Evolutionary conservation across 31 red algal species (phyloP), one percentile per base, ranked within the genome.

Genomic region (Bonnemaisonia californica): DNA sequence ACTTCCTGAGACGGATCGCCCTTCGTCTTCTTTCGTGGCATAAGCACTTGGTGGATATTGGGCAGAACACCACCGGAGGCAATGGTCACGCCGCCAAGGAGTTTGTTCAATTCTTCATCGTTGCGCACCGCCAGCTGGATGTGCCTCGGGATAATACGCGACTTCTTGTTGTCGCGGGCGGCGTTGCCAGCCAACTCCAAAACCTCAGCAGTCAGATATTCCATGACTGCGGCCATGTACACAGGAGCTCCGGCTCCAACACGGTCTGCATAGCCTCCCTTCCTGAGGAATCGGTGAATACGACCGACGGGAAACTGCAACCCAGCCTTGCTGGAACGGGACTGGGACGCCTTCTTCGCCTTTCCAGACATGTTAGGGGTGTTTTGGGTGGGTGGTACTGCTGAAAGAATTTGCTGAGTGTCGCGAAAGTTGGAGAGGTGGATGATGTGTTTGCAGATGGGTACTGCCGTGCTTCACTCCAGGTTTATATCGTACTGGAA

Each of bases 141-240:
- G 86, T 98, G 96, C 36, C 96, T 87, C 62, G 97, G 97, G 41
- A 96, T 85, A 57, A 99, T 99, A 57, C 97, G 86, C n/a, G 90
- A 93, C 94, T 99, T 99, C 93, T 99, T 99, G 87, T 99, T 99
- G 70, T 99, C 97, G 31, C 97, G 89, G 1, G 97, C 83, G 69
- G 96, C 82, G 71, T 92, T 84, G 67, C 96, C 96, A 24, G 96
- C 96, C 45, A 98, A 62, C 65, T 98, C 96, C 65, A 98, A 70
- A 57, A 98, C 92, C 79, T 98, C 96, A 13, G 96, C 96, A 1
- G 92, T 95, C 87, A 99, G 78, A 71, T 99, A 99, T 62, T 99
- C 97, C 92, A 99, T 90, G 29, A 99, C 97, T 21, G 97, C 96
- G 7, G 96, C 96, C 69, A 98, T 75, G 81, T 98, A 98, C 4